Base-by-base conservation (phyloP, 1,139 yeast genomes). In the Geotrichum restrictum region DNA sequence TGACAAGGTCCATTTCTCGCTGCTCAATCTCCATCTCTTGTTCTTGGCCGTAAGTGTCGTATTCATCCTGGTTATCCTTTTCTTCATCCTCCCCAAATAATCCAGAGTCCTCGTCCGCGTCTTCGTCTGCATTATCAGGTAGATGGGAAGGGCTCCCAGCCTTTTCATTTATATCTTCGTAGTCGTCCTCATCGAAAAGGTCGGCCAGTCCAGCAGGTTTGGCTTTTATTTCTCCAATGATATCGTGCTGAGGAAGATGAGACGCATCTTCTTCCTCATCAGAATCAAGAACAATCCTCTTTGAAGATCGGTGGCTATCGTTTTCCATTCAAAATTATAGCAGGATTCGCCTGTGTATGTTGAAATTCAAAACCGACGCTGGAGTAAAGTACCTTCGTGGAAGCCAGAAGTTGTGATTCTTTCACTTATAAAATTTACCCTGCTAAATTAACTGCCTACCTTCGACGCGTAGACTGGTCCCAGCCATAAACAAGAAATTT, bases 1-100 rank as follows among this genome's bases (percentile, higher is more conserved):
- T 69, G 8, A 87, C 81, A 38, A 86, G 74, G 53, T 83, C 85
- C 14, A 80, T 74, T 19, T 74, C 74, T 54, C 75, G 81, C 51
- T 78, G 67, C 55, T 72, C 74, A 44, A 68, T 70, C 13, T 70
- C 72, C 24, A 67, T 72, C 16, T 66, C 57, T 55, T 58, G 56
- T 32, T 53, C 57, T 32, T 45, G 57, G 24, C 40, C 54, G 43
- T 44, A 37, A 45, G 22, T 32, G 38, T 37, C 54, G 16, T 48
- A 48, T 19, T 32, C 44, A 18, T 54, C 54, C 18, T 46, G 22
- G 2, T 53, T 54, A 22, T 54, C 62, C 2, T 53, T 60, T 2
- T 49, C 56, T n/a, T 34, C 49, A 44, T 14, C 54, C 6, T 53
- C 40, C 11, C 52, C 47, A 51, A 51, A 51, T 22, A 45, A 21